Base-by-base conservation (phyloP, 2,329 filamentous ascomycete genomes). In the Paramyrothecium sp. region DNA sequence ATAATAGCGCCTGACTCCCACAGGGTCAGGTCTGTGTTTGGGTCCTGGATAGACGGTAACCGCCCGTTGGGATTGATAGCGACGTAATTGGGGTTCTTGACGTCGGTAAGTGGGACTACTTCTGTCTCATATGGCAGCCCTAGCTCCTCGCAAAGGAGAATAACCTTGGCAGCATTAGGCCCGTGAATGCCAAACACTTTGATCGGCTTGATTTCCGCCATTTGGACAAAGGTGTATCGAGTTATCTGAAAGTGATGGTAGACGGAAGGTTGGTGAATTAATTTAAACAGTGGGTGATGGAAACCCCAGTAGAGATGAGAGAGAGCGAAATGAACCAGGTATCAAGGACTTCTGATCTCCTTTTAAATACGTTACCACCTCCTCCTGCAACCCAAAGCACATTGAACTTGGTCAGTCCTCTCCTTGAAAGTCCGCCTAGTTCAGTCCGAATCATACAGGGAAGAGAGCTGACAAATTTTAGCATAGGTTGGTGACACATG, bases 1-100 rank as follows among this genome's bases (percentile, higher is more conserved):
- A 60, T 56, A 41, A 65, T 64, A 49, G 63, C 63, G 38, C 61
- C 60, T 13, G 63, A 61, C 52, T 66, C 64, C 63, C 61, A 65
- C 13, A 64, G 55, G 19, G 50, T 61, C 21, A 65, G 50, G 46
- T 54, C 46, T 13, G 54, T 58, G 56, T 65, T 65, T n/a, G 60
- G 59, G 44, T 64, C 62, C 22, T 58, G 33, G 38, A 64, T 63
- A 38, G 57, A 60, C 22, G 60, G 59, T 7, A 61, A 44, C 21
- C 59, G 59, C 19, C 59, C 57, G 22, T 61, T 61, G 17, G 59
- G 59, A 53, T 59, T 67, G 26, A 67, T 56, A 49, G 58, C 54
- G 34, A 57, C 60, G 11, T 62, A 65, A 2, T 59, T 58, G 22
- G 54, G 51, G 50, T 62, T 63, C 57, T 68, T 66, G 51, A 65